Conservation (phyloP, 331 rosid genomes). For the Arachis monticola region DNA sequence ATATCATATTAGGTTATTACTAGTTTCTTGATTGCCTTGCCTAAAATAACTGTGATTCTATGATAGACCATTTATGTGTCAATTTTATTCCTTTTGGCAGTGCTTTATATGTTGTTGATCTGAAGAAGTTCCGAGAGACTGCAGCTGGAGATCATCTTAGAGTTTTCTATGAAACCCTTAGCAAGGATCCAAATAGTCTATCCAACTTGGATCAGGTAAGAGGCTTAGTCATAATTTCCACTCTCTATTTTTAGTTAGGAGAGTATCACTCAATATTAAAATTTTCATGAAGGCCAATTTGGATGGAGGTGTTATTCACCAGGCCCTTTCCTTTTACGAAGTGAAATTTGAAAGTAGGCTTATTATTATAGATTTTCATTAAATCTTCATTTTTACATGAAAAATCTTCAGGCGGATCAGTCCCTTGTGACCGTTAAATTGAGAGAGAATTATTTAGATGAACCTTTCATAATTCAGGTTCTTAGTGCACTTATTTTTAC, state of each 20-base stretch:
- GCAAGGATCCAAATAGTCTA: constrained; percentile 98
- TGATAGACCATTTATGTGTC: constrained; percentile 8
- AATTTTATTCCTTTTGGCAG: constrained; percentile 53
- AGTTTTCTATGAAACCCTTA: constrained; percentile 96
- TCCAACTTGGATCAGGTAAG: constrained; percentile 96
- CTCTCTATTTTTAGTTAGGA: no score
- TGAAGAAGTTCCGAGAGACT: constrained; percentile 93
- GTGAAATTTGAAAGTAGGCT: no score
- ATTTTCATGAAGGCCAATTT: not conserved
- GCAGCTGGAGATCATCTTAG: constrained; percentile 99
- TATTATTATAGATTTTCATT: constrained; percentile 1
- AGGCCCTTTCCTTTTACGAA: not conserved
- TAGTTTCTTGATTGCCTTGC: constrained; percentile 23
- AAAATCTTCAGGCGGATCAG: no score
- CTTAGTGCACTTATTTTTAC: no score
- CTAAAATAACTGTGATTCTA: constrained; percentile 25
- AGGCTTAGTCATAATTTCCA: not conserved
- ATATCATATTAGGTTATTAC: constrained; percentile 84
- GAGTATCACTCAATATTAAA: no score
- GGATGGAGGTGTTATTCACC: not conserved
- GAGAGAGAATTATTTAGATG: no score
- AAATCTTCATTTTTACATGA: not conserved
- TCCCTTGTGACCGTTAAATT: no score
- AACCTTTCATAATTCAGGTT: no score
- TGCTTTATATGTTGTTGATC: constrained; percentile 95